phyloP scores from a whole-genome alignment of 1,284 basidiomycete species.

The Veloporphyrellus conicus region DNA sequence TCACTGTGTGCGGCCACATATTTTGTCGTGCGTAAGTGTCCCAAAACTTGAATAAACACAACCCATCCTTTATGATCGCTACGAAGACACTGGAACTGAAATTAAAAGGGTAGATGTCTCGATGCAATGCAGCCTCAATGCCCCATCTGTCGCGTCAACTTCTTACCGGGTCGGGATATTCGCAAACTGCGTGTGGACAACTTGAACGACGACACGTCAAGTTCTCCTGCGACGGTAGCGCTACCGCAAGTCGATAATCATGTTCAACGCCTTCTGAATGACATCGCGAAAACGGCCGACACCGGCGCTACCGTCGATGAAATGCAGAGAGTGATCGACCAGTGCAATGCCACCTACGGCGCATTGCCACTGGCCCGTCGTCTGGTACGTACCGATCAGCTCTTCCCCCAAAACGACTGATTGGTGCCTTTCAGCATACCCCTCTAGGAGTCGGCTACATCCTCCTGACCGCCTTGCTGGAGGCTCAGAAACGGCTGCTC shows the following conservation, averaged over 20 bases:
- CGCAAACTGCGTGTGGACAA: conserved; percentile 4
- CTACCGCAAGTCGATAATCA: neutral
- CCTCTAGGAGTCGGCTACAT: neutral
- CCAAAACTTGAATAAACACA: too few species aligned
- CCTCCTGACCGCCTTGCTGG: conserved; percentile 1
- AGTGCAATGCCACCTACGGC: neutral
- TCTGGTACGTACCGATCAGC: neutral
- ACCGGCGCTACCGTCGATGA: conserved; percentile 6
- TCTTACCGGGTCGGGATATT: conserved; percentile 3
- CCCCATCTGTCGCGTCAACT: conserved; percentile 13
- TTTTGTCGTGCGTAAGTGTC: conserved; percentile 16
- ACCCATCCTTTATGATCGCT: too few species aligned
- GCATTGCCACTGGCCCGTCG: neutral
- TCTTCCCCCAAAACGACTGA: neutral
- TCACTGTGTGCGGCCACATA: conserved; percentile 15
- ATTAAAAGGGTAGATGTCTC: conserved; percentile 10
- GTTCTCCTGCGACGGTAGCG: neutral
- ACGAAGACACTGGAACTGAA: neutral
- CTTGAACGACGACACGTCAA: neutral
- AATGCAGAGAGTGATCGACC: conserved; percentile 4
- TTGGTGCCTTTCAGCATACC: neutral
- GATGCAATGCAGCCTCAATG: conserved; percentile 8
- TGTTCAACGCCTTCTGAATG: neutral
- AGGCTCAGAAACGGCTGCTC: neutral
- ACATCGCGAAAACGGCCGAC: neutral